Evolutionary conservation across 495 filamentous ascomycete genomes (phyloP).

Genomic region (Lindgomyces ingoldianus): DNA sequence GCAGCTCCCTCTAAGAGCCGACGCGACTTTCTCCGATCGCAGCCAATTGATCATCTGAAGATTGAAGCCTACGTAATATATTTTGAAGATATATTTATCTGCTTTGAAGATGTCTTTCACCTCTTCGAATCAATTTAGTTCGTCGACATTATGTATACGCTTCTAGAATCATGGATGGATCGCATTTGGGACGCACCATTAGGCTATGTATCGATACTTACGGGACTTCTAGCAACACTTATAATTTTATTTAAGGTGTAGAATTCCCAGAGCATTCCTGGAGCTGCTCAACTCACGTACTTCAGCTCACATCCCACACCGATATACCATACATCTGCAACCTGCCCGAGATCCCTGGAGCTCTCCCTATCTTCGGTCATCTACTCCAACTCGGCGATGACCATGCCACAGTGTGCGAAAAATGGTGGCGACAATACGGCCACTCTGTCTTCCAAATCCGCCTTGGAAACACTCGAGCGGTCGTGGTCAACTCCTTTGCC

Average conservation of each 20-base stretch:
- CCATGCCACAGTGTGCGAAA: conserved; percentile 56
- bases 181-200: conserved; percentile 1
- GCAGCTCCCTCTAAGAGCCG: background rate
- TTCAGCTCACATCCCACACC: conserved; percentile 37
- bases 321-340: conserved; percentile 53
- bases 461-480: conserved; percentile 53
- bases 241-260: background rate
- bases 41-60: background rate
- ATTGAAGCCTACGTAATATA: background rate
- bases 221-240: background rate
- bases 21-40: background rate
- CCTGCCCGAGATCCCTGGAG: conserved; percentile 55
- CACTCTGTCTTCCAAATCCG: conserved; percentile 58
- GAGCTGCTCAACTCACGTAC: background rate
- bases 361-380: conserved; percentile 55
- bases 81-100: background rate
- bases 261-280: background rate
- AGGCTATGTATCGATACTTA: background rate
- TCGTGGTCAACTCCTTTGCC: conserved; percentile 55
- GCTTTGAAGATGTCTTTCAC: background rate
- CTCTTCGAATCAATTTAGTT: background rate
- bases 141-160: background rate
- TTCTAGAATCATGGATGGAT: background rate
- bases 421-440: conserved; percentile 56
- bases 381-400: conserved; percentile 58